phyloP scores from a whole-genome alignment of 345 rosid species.

The Rhizophora apiculata region DNA sequence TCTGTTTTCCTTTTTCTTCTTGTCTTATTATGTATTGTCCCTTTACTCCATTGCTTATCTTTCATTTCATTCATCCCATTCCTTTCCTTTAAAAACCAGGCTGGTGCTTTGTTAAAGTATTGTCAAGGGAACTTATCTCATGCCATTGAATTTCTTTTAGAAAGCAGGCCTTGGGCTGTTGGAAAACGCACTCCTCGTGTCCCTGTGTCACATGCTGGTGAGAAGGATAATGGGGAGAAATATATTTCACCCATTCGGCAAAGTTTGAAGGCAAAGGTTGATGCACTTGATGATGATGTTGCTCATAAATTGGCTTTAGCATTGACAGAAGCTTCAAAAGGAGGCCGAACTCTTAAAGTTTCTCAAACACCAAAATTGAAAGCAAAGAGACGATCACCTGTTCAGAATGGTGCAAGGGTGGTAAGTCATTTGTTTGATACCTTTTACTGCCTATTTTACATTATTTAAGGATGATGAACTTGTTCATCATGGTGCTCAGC shows the following conservation, averaged over 20 bases:
- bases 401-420: constrained; percentile 42
- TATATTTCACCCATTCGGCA: constrained; percentile 57
- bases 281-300: constrained; percentile 63
- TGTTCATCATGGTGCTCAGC: constrained; percentile 38
- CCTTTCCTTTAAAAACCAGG: background rate
- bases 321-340: constrained; percentile 70
- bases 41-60: background rate
- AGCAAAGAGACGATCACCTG: constrained; percentile 47
- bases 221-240: constrained; percentile 47
- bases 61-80: background rate
- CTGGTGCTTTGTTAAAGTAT: background rate
- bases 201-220: constrained; percentile 54
- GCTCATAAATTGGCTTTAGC: constrained; percentile 73
- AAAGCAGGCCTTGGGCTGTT: constrained; percentile 71
- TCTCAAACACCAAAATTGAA: constrained; percentile 54
- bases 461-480: constrained; percentile 20
- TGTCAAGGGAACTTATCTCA: constrained; percentile 14
- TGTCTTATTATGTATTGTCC: background rate
- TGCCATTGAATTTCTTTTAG: constrained; percentile 36
- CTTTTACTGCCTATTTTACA: background rate
- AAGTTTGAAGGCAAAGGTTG: constrained; percentile 46
- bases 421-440: constrained; percentile 39
- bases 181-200: constrained; percentile 88
- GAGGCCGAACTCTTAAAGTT: constrained; percentile 62
- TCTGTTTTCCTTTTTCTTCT: background rate